Conservation (phyloP, 306 rosid genomes). For the Vigna nakashimae region DNA sequence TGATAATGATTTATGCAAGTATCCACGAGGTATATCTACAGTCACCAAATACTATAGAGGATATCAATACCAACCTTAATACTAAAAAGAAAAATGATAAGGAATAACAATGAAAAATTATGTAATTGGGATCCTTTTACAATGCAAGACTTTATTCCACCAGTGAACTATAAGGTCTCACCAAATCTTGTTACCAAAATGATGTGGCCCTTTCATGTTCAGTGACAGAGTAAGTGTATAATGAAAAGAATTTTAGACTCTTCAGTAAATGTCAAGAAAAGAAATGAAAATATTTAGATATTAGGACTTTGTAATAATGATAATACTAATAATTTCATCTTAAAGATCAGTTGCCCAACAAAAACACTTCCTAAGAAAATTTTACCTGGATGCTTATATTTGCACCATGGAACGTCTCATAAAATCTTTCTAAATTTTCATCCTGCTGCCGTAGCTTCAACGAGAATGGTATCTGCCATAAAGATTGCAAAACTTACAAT, state of each 20-base stretch:
- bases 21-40: constrained; percentile 88
- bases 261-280: background rate
- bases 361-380: constrained; percentile 13
- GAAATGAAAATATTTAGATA: background rate
- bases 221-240: background rate
- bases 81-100: constrained; percentile 4
- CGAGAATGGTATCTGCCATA: constrained; percentile 84
- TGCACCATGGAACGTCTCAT: constrained; percentile 94
- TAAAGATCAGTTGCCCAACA: constrained; percentile 21
- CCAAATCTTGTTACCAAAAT: constrained; percentile 15
- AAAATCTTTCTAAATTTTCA: constrained; percentile 65
- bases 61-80: constrained; percentile 48
- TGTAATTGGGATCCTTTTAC: background rate
- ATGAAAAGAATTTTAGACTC: background rate
- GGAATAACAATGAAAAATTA: constrained; percentile 3
- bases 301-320: background rate
- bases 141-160: background rate
- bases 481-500: constrained; percentile 25
- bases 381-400: constrained; percentile 88
- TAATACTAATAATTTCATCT: constrained; percentile 12
- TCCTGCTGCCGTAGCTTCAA: constrained; percentile 63
- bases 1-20: constrained; percentile 82
- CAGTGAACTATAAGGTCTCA: constrained; percentile 12
- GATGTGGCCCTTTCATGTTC: constrained; percentile 11
- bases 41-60: constrained; percentile 73